A percentile compares a stretch with the other conserved stretches of the same genome.
phyloP scores from a whole-genome alignment of 1,139 yeast species.

The Taphrina communis region DNA sequence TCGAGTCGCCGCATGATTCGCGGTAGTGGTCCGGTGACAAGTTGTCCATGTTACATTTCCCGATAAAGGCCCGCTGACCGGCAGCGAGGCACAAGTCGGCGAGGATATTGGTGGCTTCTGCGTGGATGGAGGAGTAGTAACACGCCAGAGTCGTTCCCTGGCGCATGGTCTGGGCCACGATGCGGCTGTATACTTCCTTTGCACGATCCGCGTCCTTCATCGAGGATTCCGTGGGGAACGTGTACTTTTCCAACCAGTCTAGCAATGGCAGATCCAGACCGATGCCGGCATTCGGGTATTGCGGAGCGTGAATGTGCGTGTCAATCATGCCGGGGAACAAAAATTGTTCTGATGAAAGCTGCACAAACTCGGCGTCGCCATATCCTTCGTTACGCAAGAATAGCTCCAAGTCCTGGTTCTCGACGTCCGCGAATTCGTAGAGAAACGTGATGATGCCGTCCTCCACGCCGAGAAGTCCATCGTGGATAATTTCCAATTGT shows the following conservation, averaged over 20 bases:
- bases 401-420: conserved; percentile 14
- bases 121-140: conserved; percentile 86
- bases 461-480: conserved; percentile 64
- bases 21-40: conserved; percentile 68
- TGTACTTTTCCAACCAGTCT: conserved; percentile 85
- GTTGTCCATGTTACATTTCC: conserved; percentile 83
- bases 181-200: conserved; percentile 63
- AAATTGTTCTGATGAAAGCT: conserved; percentile 30
- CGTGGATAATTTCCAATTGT: conserved; percentile 57
- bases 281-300: conserved; percentile 90
- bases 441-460: conserved; percentile 59
- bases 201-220: conserved; percentile 63
- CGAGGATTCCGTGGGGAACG: conserved; percentile 83
- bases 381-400: conserved; percentile 18
- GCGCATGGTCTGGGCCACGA: conserved; percentile 67
- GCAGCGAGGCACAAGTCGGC: conserved; percentile 69
- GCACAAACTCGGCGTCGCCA: conserved; percentile 21
- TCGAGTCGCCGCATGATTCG: conserved; percentile 65
- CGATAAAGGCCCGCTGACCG: conserved; percentile 90
- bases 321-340: conserved; percentile 91
- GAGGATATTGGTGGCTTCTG: conserved; percentile 72
- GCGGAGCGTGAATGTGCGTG: conserved; percentile 96
- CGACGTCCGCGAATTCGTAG: conserved; percentile 46
- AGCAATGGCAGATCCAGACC: conserved; percentile 83
- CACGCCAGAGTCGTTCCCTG: conserved; percentile 93